Conservation (phyloP, 1,284 basidiomycete species). For the Puccinia triticina region DNA sequence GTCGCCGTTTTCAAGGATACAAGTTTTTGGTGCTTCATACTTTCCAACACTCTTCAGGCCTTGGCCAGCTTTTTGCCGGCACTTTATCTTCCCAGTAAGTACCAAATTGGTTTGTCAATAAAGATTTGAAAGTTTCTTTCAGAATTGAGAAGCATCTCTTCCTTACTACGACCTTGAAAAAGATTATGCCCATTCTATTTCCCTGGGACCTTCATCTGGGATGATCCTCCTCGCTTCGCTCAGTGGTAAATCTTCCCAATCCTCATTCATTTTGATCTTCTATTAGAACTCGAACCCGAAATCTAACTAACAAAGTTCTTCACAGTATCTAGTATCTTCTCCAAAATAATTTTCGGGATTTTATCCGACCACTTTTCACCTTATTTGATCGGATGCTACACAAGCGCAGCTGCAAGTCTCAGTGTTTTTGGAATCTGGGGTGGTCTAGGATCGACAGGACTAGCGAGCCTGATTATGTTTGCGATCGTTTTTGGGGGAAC, state of each 20-base stretch:
- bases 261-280: background rate
- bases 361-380: constrained; percentile 47
- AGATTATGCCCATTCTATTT: constrained; percentile 48
- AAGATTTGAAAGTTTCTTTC: background rate
- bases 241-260: constrained; percentile 11
- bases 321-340: constrained; percentile 39
- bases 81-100: constrained; percentile 51
- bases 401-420: constrained; percentile 21
- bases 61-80: constrained; percentile 42
- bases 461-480: constrained; percentile 22
- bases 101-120: background rate
- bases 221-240: constrained; percentile 33
- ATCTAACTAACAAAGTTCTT: background rate
- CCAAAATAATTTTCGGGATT: constrained; percentile 39
- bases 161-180: background rate
- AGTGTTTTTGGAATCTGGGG: constrained; percentile 43
- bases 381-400: constrained; percentile 39
- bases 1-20: constrained; percentile 26
- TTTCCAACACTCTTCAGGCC: constrained; percentile 44
- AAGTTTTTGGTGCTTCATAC: constrained; percentile 41
- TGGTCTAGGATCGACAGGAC: constrained; percentile 21
- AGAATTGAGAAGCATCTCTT: background rate
- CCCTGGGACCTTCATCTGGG: constrained; percentile 32
- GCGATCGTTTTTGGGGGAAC: constrained; percentile 42
- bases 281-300: no score